A percentile compares a stretch with the other conserved stretches of the same genome.
Conservation (phyloP, 2,329 filamentous ascomycete species). For the Fusarium buharicum region DNA sequence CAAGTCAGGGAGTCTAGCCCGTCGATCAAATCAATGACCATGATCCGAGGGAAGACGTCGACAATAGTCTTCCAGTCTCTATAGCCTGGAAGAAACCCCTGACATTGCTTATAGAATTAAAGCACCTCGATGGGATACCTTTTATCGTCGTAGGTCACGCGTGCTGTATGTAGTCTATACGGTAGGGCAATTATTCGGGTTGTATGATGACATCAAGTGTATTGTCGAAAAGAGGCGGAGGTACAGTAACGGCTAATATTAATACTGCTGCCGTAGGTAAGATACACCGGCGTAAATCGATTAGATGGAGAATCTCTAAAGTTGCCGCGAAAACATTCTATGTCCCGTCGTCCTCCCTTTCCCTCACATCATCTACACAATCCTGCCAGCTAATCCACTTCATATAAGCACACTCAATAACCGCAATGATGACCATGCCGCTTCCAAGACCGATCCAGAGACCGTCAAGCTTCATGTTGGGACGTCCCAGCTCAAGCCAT, state of each 20-base stretch:
- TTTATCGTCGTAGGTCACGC: too few species aligned
- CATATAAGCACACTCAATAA: slow-evolving; percentile 41
- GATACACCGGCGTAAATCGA: neutral
- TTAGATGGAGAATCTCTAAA: neutral
- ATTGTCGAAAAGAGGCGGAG: too few species aligned
- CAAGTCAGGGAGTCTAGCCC: too few species aligned
- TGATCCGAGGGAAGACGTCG: too few species aligned
- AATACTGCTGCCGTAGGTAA: neutral
- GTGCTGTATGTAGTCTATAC: neutral
- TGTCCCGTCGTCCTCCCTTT: slow-evolving; percentile 33
- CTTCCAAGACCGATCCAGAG: slow-evolving; percentile 41
- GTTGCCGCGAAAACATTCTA: slow-evolving; percentile 3
- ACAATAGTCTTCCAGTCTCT: too few species aligned
- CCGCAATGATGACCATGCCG: slow-evolving; percentile 41
- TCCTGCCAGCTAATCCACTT: slow-evolving; percentile 42
- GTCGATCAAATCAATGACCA: too few species aligned
- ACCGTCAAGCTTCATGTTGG: slow-evolving; percentile 41
- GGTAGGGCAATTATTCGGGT: too few species aligned
- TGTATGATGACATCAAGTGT: too few species aligned
- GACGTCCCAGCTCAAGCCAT: slow-evolving; percentile 34
- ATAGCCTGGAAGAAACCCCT: too few species aligned
- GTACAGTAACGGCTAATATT: too few species aligned
- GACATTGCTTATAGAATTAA: too few species aligned
- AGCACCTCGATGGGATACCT: too few species aligned
- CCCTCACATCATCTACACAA: slow-evolving; percentile 39